Percentiles rank a stretch among this genome's conserved stretches.
Conservation (phyloP, 495 filamentous ascomycete species). For the Neurospora sp. region DNA sequence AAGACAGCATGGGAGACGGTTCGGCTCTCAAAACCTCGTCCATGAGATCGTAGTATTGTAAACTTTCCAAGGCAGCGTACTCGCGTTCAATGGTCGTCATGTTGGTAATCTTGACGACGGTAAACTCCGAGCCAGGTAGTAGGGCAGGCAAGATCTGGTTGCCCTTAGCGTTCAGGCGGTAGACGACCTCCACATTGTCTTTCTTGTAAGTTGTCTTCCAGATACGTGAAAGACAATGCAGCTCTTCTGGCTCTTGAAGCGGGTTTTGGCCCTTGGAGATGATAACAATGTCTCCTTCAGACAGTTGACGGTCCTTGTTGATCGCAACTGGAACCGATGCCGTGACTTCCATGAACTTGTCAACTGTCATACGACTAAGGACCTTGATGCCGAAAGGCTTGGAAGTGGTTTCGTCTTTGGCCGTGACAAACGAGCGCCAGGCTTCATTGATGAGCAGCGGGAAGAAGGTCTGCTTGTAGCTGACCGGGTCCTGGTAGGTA, state of each 20-base stretch:
- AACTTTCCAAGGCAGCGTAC: conserved; percentile 77
- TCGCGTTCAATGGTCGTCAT: conserved; percentile 90
- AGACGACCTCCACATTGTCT: conserved; percentile 70
- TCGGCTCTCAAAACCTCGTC: conserved; percentile 81
- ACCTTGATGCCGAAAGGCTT: conserved; percentile 77
- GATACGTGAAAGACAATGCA: conserved; percentile 81
- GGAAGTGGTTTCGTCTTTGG: conserved; percentile 73
- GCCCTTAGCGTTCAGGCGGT: conserved; percentile 56
- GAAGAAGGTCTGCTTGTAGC: conserved; percentile 84
- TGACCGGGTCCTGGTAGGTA: conserved; percentile 58
- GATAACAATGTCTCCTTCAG: conserved; percentile 82
- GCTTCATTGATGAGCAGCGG: conserved; percentile 87
- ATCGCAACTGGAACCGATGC: conserved; percentile 60
- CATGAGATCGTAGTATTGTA: conserved; percentile 93
- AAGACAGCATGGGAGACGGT: conserved; percentile 76
- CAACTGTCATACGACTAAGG: conserved; percentile 75
- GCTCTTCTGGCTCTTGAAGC: conserved; percentile 46
- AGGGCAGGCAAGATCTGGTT: conserved; percentile 31
- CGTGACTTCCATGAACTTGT: conserved; percentile 86
- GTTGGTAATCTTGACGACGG: conserved; percentile 71
- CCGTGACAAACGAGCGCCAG: conserved; percentile 87
- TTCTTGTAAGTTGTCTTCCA: conserved; percentile 70
- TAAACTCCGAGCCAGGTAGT: conserved; percentile 55
- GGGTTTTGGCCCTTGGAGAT: conserved; percentile 65
- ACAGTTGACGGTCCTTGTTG: conserved; percentile 58